Conservation (phyloP, 2,329 filamentous ascomycete species). For the Fusarium nurragi region DNA sequence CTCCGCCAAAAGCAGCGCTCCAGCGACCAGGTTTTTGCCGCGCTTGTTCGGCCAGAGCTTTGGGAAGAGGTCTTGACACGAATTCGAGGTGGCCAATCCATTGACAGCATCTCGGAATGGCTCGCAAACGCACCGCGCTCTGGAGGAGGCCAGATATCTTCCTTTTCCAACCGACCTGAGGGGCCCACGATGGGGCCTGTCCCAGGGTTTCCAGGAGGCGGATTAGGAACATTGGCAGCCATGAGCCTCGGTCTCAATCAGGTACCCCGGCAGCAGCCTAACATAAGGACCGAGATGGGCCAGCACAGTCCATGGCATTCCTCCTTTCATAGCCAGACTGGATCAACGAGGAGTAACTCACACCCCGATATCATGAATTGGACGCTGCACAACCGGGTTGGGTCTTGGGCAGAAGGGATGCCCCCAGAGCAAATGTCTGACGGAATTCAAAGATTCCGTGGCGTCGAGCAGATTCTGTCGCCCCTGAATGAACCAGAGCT, state of each 20-base stretch:
- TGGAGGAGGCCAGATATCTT: conserved; percentile 44
- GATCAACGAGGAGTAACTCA: conserved; percentile 58
- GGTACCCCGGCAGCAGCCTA: conserved; percentile 47
- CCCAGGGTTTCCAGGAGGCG: conserved; percentile 44
- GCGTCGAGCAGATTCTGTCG: conserved; percentile 60
- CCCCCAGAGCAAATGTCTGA: conserved; percentile 48
- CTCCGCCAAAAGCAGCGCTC: conserved; percentile 64
- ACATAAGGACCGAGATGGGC: conserved; percentile 52
- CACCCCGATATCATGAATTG: conserved; percentile 59
- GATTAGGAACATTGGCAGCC: conserved; percentile 44
- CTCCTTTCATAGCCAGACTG: conserved; percentile 57
- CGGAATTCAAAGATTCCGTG: conserved; percentile 50
- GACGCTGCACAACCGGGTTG: conserved; percentile 59
- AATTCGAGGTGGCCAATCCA: conserved; percentile 62
- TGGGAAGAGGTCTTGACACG: conserved; percentile 65
- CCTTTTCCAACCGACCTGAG: conserved; percentile 40
- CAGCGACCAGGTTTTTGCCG: conserved; percentile 65
- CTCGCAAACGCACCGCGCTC: conserved; percentile 51
- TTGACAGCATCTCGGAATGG: conserved; percentile 67
- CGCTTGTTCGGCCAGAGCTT: conserved; percentile 60
- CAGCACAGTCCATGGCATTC: conserved; percentile 61
- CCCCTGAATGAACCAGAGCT: conserved; percentile 56
- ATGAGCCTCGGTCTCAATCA: conserved; percentile 47
- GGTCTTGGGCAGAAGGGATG: conserved; percentile 60
- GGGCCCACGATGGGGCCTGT: conserved; percentile 33